Base-by-base conservation (phyloP, 768 basidiomycete genomes). In the Hypholoma fasciculare region DNA sequence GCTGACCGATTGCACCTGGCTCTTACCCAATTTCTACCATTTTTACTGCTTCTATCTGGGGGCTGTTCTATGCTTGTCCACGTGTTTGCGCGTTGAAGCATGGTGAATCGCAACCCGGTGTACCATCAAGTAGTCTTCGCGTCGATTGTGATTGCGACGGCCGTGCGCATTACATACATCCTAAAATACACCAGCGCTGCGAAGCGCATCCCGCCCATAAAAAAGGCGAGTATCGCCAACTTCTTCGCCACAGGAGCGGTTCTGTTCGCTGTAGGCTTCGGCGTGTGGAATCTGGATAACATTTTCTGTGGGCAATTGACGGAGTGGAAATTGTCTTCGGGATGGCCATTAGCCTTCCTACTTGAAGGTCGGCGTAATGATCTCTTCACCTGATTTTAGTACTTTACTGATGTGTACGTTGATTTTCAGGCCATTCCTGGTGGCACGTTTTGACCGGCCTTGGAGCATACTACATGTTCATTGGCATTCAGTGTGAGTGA, bases 241-340 rank as follows among this genome's bases (percentile, higher is more conserved):
- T 62, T 85, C 11, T 85, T 89, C 69, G 67, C 70, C 26, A 77
- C 69, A 1, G 91, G 91, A 23, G 77, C 82, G 6, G 71, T 63
- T 1, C 71, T 81, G 7, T 92, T 92, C 65, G 74, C 78, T 0
- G 63, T 84, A 7, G 91, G 88, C 0, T 92, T 92, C 68, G 68
- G 84, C 12, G 73, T 91, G 23, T 92, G 90, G 90, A 94, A 92
- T 66, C 61, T 92, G 60, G 91, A 94, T 68, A 92, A 92, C 62
- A 77, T 88, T 11, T 91, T 87, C 63, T 94, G 91, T 66, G 74
- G 76, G 51, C 69, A 70, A 13, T 64, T 89, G 48, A 88, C 85
- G 7, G 57, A 64, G 7, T 83, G 82, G 80, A 89, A 88, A 65
- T 66, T 77, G 2, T 52, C 61, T 7, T 44, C 88, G 8, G 86